Evolutionary conservation across 1,139 yeast genomes (phyloP).

Genomic region (Magnusiomyces magnusii): DNA sequence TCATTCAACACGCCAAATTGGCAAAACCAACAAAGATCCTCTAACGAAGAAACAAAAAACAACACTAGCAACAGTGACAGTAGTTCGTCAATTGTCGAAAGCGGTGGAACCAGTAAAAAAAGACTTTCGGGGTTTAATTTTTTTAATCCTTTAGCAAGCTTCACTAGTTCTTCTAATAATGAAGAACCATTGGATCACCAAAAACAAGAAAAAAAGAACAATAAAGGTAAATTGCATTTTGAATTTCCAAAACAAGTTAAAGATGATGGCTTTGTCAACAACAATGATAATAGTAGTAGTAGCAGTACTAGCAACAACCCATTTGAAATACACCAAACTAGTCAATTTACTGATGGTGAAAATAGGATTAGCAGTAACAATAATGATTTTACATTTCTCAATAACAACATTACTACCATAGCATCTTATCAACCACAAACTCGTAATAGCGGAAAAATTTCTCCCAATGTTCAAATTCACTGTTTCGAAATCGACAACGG

Average conservation of each 20-base stretch:
- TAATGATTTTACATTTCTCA: too few species aligned
- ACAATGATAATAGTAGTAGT: neutral
- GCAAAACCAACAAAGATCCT: neutral
- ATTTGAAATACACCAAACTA: neutral
- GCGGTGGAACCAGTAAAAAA: neutral
- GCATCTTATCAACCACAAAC: neutral
- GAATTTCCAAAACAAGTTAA: neutral
- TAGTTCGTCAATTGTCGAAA: neutral
- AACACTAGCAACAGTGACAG: too few species aligned
- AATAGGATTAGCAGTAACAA: too few species aligned
- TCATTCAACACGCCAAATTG: neutral
- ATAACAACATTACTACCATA: too few species aligned
- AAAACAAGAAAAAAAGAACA: neutral
- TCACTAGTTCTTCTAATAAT: neutral
- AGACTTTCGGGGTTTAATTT: neutral
- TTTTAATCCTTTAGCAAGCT: neutral
- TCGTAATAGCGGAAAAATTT: neutral
- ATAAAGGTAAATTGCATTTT: neutral
- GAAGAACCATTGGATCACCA: neutral
- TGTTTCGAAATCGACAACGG: slow-evolving; percentile 2
- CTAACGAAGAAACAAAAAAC: neutral
- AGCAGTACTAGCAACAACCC: neutral
- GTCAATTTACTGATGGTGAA: neutral
- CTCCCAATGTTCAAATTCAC: neutral
- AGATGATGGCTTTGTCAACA: neutral